Evolutionary conservation across 352 stramenopile species (phyloP), one percentile per base, ranked within the genome.

Genomic region (Phytophthora pinifolia): DNA sequence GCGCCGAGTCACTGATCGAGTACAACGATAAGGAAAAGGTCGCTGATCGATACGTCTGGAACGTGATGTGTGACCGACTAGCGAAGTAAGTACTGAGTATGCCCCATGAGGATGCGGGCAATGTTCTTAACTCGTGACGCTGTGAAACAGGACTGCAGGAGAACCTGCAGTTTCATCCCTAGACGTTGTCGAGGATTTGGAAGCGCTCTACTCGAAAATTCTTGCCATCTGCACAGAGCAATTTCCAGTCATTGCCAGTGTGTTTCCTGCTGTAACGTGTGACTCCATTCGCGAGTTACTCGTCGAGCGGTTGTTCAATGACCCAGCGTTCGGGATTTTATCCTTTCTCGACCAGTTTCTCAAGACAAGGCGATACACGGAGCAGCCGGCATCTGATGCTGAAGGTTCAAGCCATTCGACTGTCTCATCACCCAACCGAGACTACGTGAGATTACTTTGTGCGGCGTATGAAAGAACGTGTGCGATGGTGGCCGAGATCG

Each of bases 1-100:
- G 76, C 37, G 81, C 74, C 13, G 65, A 76, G 38, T 91, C 83
- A 34, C 65, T 93, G 12, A 83, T 92, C 37, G 83, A 87, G 47
- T 91, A 89, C 65, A 89, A 86, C 32, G 79, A 87, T 58, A 88
- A 88, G 42, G 83, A 93, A 27, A 92, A 90, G 48, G 78, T 92
- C 4, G 76, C 77, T 1, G 83, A 93, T 52, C 79, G 81, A 37
- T 93, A 84, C 38, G 81, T 93, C 27, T 93, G 83, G 83, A 93
- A 93, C 46, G 74, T 93, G 34, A 84, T 92, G 59, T 88, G 88
- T 37, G 77, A 90, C 27, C 65, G 60, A 9, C 61, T 93, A 9
- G 72, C 75, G 6, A 87, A 79, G 67, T 76, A 56, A 33, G 61
- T 67, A 1, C 7, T 1, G 2, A 13, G 22, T 27, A 27, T 25